Evolutionary conservation across 345 rosid species (phyloP).

Genomic region (Rhodomyrtus tomentosa): DNA sequence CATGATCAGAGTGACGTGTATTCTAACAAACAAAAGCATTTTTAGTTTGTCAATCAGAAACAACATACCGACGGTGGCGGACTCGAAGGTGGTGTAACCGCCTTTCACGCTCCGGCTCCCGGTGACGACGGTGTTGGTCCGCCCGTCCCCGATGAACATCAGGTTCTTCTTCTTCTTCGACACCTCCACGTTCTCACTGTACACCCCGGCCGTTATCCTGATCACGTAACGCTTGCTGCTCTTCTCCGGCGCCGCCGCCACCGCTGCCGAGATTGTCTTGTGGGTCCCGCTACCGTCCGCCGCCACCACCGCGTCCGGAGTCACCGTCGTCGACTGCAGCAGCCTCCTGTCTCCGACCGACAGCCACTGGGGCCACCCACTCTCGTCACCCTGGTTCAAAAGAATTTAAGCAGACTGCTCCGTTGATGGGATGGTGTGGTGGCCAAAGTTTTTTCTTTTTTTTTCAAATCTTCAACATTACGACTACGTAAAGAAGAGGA

Average conservation of each 20-base stretch:
- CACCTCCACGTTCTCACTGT: slow-evolving; percentile 71
- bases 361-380: slow-evolving; percentile 72
- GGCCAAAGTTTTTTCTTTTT: neutral
- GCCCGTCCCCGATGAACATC: slow-evolving; percentile 82
- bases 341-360: slow-evolving; percentile 50
- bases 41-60: neutral
- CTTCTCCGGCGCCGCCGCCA: slow-evolving; percentile 56
- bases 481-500: neutral
- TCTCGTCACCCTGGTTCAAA: neutral
- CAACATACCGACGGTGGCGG: slow-evolving; percentile 88
- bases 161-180: slow-evolving; percentile 49
- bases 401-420: neutral
- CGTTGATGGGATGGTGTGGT: neutral
- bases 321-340: slow-evolving; percentile 50
- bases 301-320: slow-evolving; percentile 60
- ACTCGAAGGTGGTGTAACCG: slow-evolving; percentile 73
- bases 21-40: neutral
- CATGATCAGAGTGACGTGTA: neutral
- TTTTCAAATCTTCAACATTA: neutral
- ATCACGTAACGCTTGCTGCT: slow-evolving; percentile 59
- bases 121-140: slow-evolving; percentile 54
- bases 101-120: slow-evolving; percentile 56
- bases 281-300: slow-evolving; percentile 78
- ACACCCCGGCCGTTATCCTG: slow-evolving; percentile 63
- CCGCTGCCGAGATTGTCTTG: slow-evolving; percentile 50